A percentile compares a stretch with the other conserved stretches of the same genome.
Conservation (phyloP, 148 eudicot genomes). For the Beta vulgaris region DNA sequence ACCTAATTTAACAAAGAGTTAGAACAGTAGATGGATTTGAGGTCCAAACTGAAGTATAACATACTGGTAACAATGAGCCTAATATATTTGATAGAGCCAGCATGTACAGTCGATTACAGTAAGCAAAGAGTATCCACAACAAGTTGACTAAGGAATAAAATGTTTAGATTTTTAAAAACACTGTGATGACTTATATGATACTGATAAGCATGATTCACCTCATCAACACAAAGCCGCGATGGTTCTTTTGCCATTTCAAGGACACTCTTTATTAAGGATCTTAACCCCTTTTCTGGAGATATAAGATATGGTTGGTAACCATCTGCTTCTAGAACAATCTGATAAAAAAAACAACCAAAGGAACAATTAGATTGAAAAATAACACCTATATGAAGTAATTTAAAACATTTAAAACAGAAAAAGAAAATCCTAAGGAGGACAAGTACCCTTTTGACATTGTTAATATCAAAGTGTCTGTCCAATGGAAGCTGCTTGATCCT, state of each 20-base stretch:
- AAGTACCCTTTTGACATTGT: conserved; percentile 91
- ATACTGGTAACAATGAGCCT: not conserved
- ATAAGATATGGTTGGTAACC: conserved; percentile 99
- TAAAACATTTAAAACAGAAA: not conserved
- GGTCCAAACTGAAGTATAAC: not conserved
- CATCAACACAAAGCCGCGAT: conserved; percentile 96
- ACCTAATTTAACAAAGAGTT: conserved; percentile 44
- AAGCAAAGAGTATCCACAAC: not conserved
- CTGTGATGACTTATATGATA: not conserved
- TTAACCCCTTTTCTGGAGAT: conserved; percentile 95
- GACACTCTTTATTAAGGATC: conserved; percentile 85
- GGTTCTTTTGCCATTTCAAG: conserved; percentile 97
- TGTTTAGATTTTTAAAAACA: no score
- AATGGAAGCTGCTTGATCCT: conserved; percentile 96
- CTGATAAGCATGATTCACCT: conserved; percentile 48
- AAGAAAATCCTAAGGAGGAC: not conserved
- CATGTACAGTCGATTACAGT: not conserved
- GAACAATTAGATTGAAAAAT: not conserved
- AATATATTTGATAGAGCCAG: not conserved
- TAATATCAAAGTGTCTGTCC: conserved; percentile 92
- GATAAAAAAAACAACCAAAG: conserved; percentile 18
- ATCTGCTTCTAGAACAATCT: conserved; percentile 99
- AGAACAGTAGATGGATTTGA: not conserved
- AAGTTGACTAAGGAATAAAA: no score
- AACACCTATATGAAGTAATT: not conserved